These are phyloP conservation scores for Mrakia blollopis DNA, from an alignment of 768 basidiomycete genomes.

Conservation along the genomic window DNA sequence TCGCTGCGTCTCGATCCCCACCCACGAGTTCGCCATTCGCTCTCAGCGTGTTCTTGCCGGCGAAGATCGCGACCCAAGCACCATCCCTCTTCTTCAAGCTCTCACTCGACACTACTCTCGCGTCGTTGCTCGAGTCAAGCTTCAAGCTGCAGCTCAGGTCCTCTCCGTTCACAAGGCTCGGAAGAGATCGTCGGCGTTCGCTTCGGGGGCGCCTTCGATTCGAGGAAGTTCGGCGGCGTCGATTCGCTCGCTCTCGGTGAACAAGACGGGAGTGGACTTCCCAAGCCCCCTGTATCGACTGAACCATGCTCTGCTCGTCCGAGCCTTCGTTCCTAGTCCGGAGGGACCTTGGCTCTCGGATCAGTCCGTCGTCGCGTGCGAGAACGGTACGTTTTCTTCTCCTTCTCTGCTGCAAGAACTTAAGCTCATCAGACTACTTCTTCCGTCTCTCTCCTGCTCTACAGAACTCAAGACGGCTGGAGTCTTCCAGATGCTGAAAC, in stretches of 20 bases:
- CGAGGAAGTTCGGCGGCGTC: slow-evolving; percentile 10
- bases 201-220: slow-evolving; percentile 7
- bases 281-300: slow-evolving; percentile 54
- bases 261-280: slow-evolving; percentile 57
- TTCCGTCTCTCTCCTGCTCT: not conserved
- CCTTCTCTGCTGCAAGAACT: too few relatives aligned
- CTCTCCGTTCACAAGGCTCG: not conserved
- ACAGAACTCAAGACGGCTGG: slow-evolving; percentile 68
- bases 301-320: slow-evolving; percentile 66
- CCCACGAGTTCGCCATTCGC: slow-evolving; percentile 63
- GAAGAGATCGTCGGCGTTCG: slow-evolving; percentile 10
- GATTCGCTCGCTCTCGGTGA: not conserved
- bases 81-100: slow-evolving; percentile 38
- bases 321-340: slow-evolving; percentile 68
- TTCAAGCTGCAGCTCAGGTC: slow-evolving; percentile 8
- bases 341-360: slow-evolving; percentile 84
- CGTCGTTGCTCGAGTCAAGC: slow-evolving; percentile 54
- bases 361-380: slow-evolving; percentile 72
- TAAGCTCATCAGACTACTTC: too few relatives aligned
- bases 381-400: slow-evolving; percentile 40
- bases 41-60: slow-evolving; percentile 53
- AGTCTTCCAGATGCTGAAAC: slow-evolving; percentile 57
- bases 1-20: slow-evolving; percentile 69
- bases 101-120: slow-evolving; percentile 71
- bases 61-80: not conserved